Base-by-base conservation (phyloP, 306 rosid genomes). In the Malus sieversii region DNA sequence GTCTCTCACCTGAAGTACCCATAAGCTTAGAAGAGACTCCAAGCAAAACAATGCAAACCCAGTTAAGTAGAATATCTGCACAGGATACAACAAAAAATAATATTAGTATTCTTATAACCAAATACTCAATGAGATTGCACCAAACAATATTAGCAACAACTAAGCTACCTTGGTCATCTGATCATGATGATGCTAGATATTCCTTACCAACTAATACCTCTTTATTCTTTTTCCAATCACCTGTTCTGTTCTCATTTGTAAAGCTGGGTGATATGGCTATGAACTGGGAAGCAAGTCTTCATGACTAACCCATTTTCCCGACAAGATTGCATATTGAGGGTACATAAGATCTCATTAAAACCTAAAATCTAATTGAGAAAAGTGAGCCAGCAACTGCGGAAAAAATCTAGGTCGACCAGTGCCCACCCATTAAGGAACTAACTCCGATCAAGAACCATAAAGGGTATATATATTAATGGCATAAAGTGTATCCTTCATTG, bases 1-100 rank as follows among this genome's bases (percentile, higher is more conserved):
- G 30, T 71, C 38, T 71, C 38, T 87, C 61, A 91, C 98, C 98
- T 93, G 98, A 78, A 93, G 92, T 14, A 93, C 98, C 98, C 98
- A 93, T 80, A 88, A 86, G 84, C 98, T 96, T 79, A 96, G 87
- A 85, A 96, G 98, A 20, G 93, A 25, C 82, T 96, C 99, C 86
- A 96, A 87, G 93, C 99, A 96, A 87, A 96, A 96, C 75, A 96
- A 76, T 40, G 83, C 99, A 80, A 96, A 96, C 71, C 99, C 99
- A 76, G 90, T 75, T 71, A 96, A 72, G 87, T 96, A 96, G 88
- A 92, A 92, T 75, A 96, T 83, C 99, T 96, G 92, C 77, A 85
- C 73, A 38, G 8, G 30, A 22, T 15, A 8, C 13, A 11, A 20
- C 67, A 71, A 65, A 53, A 38, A 71, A 40, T 18, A 30, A 63